Base-by-base conservation (phyloP, 2,329 filamentous ascomycete genomes). In the Cladosporium cucumerinum region DNA sequence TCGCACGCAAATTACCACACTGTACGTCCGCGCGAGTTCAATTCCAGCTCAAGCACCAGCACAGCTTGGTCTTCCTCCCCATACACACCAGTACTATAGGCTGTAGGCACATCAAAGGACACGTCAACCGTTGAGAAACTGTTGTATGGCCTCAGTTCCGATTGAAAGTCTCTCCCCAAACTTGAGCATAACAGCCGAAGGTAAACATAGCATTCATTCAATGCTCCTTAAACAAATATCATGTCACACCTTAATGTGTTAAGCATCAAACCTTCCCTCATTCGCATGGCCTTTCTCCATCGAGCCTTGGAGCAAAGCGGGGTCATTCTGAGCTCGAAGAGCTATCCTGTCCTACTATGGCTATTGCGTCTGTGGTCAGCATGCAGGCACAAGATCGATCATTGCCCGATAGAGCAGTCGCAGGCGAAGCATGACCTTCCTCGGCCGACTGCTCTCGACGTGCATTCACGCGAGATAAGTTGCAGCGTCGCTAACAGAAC, bases 331-430 rank as follows among this genome's bases (percentile, higher is more conserved):
- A 57, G 54, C 54, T 57, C 51, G 26, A 32, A 52, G 26, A 54
- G 51, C 51, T 54, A 28, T 25, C 25, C 43, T 25, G 11, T 18
- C n/a, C 39, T 43, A 18, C 39, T 21, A 43, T 43, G 39, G 39
- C 39, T 46, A 21, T 46, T 23, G 39, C 39, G 39, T n/a, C 39
- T 46, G 48, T 61, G 59, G 59, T 61, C 59, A 61, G 59, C 59
- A 51, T 61, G 48, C 59, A 61, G 59, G 59, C 59, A 61, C 59
- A 43, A 23, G n/a, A 32, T 21, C 18, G 51, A 36, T 49, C 55
- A 58, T 39, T 21, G 25, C 39, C 57, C 11, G 25, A 63, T 51
- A 25, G 23, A 57, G 51, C 28, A 59, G 25, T 46, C 26, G n/a
- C 36, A 64, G 18, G 54, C 48, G 63, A 60, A 18, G 1, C 14